Evolutionary conservation across 2,329 filamentous ascomycete genomes (phyloP).

Genomic region (Cytospora schulzeri): DNA sequence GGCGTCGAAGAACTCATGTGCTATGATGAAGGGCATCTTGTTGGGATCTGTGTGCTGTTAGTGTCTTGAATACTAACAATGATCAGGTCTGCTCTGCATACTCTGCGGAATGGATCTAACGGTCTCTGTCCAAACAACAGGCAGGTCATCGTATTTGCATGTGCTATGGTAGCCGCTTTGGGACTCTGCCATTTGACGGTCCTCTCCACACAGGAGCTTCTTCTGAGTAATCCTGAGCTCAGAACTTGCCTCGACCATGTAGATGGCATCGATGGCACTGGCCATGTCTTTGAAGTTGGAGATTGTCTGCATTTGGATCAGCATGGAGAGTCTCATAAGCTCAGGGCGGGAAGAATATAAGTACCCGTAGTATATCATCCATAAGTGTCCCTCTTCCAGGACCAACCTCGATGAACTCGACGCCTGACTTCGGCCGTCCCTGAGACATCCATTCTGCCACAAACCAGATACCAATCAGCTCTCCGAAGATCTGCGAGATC

Average conservation of each 20-base stretch:
- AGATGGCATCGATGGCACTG: constrained; percentile 79
- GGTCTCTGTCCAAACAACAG: constrained; percentile 90
- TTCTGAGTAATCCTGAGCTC: constrained; percentile 78
- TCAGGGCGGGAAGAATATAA: constrained; percentile 35
- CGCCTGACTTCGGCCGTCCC: constrained; percentile 69
- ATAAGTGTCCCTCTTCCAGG: constrained; percentile 94
- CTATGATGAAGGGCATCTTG: constrained; percentile 88
- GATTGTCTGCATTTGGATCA: constrained; percentile 63
- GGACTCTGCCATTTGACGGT: constrained; percentile 67
- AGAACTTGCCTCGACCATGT: constrained; percentile 91
- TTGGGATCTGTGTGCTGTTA: constrained; percentile 52
- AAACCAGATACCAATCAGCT: constrained; percentile 92
- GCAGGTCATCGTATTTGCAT: constrained; percentile 72
- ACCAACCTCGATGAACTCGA: constrained; percentile 91
- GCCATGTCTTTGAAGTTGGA: constrained; percentile 79
- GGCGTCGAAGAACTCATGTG: constrained; percentile 98
- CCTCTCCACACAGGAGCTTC: constrained; percentile 74
- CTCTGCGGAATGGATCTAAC: constrained; percentile 77
- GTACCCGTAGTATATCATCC: constrained; percentile 89
- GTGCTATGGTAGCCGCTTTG: constrained; percentile 73
- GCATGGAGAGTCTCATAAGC: background rate
- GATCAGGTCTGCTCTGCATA: constrained; percentile 39
- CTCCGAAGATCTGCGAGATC: constrained; percentile 96
- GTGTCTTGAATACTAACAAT: background rate
- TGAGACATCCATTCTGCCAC: constrained; percentile 97